These are phyloP conservation scores for Chaetomidium leptoderma DNA, from an alignment of 495 filamentous ascomycete species.

Conservation along the genomic window DNA sequence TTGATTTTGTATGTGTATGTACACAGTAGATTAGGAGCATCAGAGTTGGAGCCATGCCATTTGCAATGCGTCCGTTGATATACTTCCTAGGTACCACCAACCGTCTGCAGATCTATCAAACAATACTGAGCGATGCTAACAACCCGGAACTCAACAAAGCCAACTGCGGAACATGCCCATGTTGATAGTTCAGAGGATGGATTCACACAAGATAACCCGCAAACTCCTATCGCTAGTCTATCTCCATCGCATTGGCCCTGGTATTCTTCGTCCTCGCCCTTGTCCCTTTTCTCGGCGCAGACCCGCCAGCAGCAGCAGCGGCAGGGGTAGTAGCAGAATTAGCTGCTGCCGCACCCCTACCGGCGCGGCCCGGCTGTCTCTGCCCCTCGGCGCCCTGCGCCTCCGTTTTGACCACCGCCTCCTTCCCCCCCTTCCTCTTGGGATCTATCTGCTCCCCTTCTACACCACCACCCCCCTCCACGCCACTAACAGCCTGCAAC, in stretches of 20 bases:
- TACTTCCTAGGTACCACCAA: neutral
- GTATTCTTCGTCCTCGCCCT: neutral
- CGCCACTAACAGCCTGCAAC: constrained; percentile 37
- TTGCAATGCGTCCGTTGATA: neutral
- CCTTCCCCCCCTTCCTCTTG: constrained; percentile 25
- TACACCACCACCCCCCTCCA: constrained; percentile 5
- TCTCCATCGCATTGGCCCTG: constrained; percentile 5
- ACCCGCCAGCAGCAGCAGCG: neutral
- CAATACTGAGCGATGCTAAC: neutral
- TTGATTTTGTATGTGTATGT: constrained; percentile 15
- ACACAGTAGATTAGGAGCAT: constrained; percentile 2
- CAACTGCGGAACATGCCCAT: neutral
- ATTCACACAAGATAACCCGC: too few relatives aligned
- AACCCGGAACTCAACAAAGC: neutral
- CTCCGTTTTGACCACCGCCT: constrained; percentile 3
- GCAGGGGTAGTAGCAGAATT: neutral
- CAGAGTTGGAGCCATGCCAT: neutral
- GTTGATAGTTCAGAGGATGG: neutral
- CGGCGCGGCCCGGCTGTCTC: constrained; percentile 13
- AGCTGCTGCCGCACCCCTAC: constrained; percentile 17
- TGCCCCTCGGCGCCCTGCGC: constrained; percentile 5
- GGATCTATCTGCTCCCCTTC: neutral
- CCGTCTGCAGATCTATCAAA: neutral
- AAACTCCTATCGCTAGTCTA: neutral
- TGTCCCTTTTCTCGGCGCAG: neutral